Evolutionary conservation across 495 filamentous ascomycete genomes (phyloP), one percentile per base, ranked within the genome.

Genomic region (Podospora pseudoanserina): DNA sequence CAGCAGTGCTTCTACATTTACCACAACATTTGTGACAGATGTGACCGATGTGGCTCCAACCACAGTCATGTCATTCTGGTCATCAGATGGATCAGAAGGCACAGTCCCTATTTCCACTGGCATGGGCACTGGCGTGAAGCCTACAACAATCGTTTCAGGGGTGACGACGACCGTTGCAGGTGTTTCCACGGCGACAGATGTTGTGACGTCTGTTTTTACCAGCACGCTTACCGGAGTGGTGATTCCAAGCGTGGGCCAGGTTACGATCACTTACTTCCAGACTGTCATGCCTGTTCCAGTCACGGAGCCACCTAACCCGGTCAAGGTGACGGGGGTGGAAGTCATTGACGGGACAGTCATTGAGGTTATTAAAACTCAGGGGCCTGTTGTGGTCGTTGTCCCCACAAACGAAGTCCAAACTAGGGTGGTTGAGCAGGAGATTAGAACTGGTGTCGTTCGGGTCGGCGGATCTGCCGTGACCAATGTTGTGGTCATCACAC

Each of bases 221-320:
- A 73, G 65, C 70, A 73, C 70, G 4, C 23, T 67, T 0, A 68
- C 72, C 0, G 68, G 61, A 1, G 72, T 72, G 9, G 67, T 74
- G 16, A 74, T 72, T 30, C 74, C 72, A 56, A 39, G 49, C 15
- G 63, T 72, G 16, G 71, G 76, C 18, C 55, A 71, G 23, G 67
- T 76, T 19, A 76, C 74, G 15, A 66, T 75, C 59, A 78, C 74
- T 0, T 72, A 70, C 60, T 78, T 70, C 55, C 56, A 64, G n/a
- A 78, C 74, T 3, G 60, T 71, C 18, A 16, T 65, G 5, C 68
- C 67, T 0, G n/a, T 58, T 26, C 64, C 67, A 23, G 58, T 60
- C 32, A 62, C 64, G 0, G 39, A 66, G 11, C 56, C 63, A 23
- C 64, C 64, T 0, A 49, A 61, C 2, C 68, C 69, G 2, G 65